Evolutionary conservation across 495 filamentous ascomycete genomes (phyloP).

Genomic region (Hypomontagnella monticulosa): DNA sequence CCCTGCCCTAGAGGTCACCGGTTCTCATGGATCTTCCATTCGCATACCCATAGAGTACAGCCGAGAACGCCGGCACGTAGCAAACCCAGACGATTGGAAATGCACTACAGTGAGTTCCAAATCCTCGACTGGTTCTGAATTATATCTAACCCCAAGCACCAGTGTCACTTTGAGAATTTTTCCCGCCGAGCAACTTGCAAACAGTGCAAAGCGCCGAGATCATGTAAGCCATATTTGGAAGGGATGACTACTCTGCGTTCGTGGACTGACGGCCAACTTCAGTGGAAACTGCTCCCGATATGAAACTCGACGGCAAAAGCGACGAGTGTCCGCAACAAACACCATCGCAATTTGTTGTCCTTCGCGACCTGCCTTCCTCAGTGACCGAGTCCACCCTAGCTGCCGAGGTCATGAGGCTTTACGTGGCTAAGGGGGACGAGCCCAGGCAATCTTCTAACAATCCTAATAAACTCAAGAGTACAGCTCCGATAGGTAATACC

Average conservation of each 20-base stretch:
- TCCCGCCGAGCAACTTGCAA: constrained; percentile 75
- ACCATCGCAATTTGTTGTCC: constrained; percentile 82
- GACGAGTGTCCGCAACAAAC: constrained; percentile 79
- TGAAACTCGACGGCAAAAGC: constrained; percentile 73
- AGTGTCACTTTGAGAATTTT: constrained; percentile 81
- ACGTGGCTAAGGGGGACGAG: constrained; percentile 62
- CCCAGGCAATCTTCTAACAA: constrained; percentile 51
- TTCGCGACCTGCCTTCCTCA: constrained; percentile 77
- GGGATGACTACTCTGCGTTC: neutral
- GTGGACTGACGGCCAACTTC: constrained; percentile 17
- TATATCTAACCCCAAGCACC: constrained; percentile 29
- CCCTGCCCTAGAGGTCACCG: constrained; percentile 67
- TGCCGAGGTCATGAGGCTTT: constrained; percentile 81
- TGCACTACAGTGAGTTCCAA: constrained; percentile 69
- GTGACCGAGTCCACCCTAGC: constrained; percentile 82
- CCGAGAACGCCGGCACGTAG: constrained; percentile 49
- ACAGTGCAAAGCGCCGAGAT: constrained; percentile 75
- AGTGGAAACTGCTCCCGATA: constrained; percentile 45
- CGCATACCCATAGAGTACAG: constrained; percentile 45
- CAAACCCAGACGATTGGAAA: constrained; percentile 72
- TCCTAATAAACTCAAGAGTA: constrained; percentile 70
- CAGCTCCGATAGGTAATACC: constrained; percentile 77
- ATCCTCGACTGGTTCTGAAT: neutral
- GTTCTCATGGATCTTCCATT: constrained; percentile 38
- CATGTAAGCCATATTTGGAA: constrained; percentile 60